phyloP scores from a whole-genome alignment of 257 asterid genomes.

The Parsonsia alboflavescens region DNA sequence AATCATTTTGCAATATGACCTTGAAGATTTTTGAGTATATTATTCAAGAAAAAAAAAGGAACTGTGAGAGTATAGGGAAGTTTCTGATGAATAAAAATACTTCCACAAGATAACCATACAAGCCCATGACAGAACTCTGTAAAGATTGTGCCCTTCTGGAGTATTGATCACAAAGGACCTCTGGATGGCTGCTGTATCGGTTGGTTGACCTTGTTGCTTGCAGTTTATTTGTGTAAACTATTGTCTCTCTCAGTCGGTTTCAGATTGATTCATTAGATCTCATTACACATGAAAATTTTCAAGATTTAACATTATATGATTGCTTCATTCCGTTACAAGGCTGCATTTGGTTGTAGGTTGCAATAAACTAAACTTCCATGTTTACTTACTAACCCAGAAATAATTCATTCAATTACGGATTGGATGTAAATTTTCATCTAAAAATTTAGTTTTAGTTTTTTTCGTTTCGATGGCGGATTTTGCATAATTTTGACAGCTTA shows the following conservation, averaged over 20 bases:
- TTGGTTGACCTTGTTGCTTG: neutral
- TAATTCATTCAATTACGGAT: too few species aligned
- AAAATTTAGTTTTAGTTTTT: too few species aligned
- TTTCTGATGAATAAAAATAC: neutral
- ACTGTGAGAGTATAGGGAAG: neutral
- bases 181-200: neutral
- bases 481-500: too few species aligned
- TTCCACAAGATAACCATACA: neutral
- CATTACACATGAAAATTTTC: neutral
- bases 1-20: conserved; percentile 68
- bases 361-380: neutral
- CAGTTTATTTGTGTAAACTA: neutral
- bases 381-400: too few species aligned
- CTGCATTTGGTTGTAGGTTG: neutral
- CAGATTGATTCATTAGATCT: neutral
- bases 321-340: too few species aligned
- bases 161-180: neutral
- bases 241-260: neutral
- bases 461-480: too few species aligned
- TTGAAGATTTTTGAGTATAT: conserved; percentile 26
- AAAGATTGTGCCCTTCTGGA: neutral
- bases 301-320: neutral
- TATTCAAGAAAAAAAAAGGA: neutral
- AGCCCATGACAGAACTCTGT: neutral
- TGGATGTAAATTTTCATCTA: too few species aligned